These are phyloP conservation scores for Pichia sp. DNA, from an alignment of 1,139 yeast genomes.

Conservation along the genomic window DNA sequence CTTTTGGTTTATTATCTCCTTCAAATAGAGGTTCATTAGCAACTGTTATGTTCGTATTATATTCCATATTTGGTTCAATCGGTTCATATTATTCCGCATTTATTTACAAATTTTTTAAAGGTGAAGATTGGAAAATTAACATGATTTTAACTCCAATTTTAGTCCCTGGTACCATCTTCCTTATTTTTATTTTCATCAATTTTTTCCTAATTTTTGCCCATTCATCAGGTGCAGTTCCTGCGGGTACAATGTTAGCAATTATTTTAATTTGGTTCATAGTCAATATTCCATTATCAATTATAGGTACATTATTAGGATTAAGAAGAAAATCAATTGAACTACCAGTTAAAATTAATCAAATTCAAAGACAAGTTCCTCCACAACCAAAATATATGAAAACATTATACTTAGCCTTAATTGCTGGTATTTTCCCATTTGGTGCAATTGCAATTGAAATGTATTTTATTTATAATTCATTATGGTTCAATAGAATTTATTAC, in stretches of 20 bases:
- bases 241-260: constrained; percentile 81
- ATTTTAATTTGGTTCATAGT: constrained; percentile 78
- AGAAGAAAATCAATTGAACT: constrained; percentile 52
- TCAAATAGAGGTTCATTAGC: constrained; percentile 91
- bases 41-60: constrained; percentile 80
- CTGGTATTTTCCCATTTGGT: constrained; percentile 93
- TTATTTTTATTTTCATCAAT: constrained; percentile 61
- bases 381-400: constrained; percentile 82
- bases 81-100: constrained; percentile 86
- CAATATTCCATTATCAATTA: constrained; percentile 75
- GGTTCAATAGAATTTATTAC: constrained; percentile 92
- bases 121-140: constrained; percentile 85
- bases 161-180: constrained; percentile 74
- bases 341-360: constrained; percentile 88
- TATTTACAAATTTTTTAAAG: constrained; percentile 83
- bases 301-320: constrained; percentile 73
- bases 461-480: constrained; percentile 77
- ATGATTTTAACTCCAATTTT: constrained; percentile 74
- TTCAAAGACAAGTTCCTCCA: constrained; percentile 90
- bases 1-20: constrained; percentile 85
- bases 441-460: constrained; percentile 92
- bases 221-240: constrained; percentile 93
- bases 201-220: constrained; percentile 71
- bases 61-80: constrained; percentile 68
- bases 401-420: constrained; percentile 59